Base-by-base conservation (phyloP, 768 basidiomycete genomes). In the Pulveroboletus sp. region DNA sequence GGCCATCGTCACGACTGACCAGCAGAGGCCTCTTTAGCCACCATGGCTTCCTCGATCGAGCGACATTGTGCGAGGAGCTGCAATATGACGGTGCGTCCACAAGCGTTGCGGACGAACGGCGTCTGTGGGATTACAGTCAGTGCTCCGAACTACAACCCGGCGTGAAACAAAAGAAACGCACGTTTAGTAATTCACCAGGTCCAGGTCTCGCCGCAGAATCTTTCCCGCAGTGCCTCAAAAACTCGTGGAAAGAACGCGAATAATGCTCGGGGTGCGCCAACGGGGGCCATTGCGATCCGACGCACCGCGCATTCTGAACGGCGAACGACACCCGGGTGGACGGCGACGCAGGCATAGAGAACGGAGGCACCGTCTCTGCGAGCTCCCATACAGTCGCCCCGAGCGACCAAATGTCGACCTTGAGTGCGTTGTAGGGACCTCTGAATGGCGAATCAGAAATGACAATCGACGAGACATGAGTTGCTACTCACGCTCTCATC, bases 331-430 rank as follows among this genome's bases (percentile, higher is more conserved):
- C 37, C 27, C 52, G 56, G 1, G 45, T 41, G 2, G 55, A 49
- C 2, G 64, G 62, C 6, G 63, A 64, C 16, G 55, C 50, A 17
- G 62, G 57, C 38, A 80, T 76, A 4, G 77, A 73, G 61, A 90
- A 91, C 0, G 89, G 89, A 5, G 89, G 89, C 44, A 79, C 73
- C 6, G 82, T 79, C 61, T 91, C 78, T 1, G 85, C 85, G 68
- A 86, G 76, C 61, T 91, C 89, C 89, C 89, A 90, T 0, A 87
- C 76, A 0, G 89, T 91, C 1, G 89, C 89, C 2, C 89, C 89
- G 6, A 89, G 71, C 1, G 87, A 89, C 87, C 87, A 91, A 0
- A 85, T 73, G 51, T 91, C 89, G 39, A 89, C 80, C 63, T 84
- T 83, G 36, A 89, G 75, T 1, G 82, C 78, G 58, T 91, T 75